Percentiles rank a stretch among this genome's conserved stretches.
Evolutionary conservation across 805 yeast species (phyloP).

Genomic region (Candida namnaoensis): DNA sequence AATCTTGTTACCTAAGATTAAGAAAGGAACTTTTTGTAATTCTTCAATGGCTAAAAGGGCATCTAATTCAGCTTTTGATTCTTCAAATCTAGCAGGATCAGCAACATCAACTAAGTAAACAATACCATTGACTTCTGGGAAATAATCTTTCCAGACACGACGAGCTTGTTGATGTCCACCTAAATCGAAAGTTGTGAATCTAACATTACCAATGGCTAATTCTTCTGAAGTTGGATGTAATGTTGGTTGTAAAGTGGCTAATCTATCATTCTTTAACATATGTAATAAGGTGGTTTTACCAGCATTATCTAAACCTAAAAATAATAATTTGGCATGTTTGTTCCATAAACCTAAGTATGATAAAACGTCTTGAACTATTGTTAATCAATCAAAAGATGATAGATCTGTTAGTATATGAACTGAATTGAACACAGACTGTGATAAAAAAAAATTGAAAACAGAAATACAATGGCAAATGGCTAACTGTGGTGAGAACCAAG

Average conservation of each 20-base stretch:
- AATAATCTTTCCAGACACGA: conserved; percentile 98
- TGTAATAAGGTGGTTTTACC: conserved; percentile 90
- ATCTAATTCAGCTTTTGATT: conserved; percentile 91
- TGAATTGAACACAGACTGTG: too few relatives aligned
- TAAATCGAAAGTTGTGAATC: conserved; percentile 95
- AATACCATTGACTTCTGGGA: conserved; percentile 98
- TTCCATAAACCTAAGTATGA: conserved; percentile 81
- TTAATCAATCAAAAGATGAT: too few relatives aligned
- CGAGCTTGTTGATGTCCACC: conserved; percentile 99
- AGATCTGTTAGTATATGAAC: not conserved
- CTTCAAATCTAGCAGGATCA: conserved; percentile 90
- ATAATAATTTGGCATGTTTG: conserved; percentile 92
- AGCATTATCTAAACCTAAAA: conserved; percentile 95
- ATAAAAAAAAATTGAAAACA: too few relatives aligned
- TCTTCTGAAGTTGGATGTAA: conserved; percentile 99
- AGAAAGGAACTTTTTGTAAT: conserved; percentile 80
- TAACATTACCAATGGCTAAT: conserved; percentile 89
- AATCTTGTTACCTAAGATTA: conserved; percentile 92
- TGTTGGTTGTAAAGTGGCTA: conserved; percentile 96
- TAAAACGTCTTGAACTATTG: conserved; percentile 66
- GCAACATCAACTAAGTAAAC: conserved; percentile 96
- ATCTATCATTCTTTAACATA: conserved; percentile 86
- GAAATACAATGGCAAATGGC: too few relatives aligned
- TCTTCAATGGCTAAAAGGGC: conserved; percentile 91
- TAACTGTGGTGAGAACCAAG: too few relatives aligned